Base-by-base conservation (phyloP, 1,284 basidiomycete genomes). In the Puccinia triticina region DNA sequence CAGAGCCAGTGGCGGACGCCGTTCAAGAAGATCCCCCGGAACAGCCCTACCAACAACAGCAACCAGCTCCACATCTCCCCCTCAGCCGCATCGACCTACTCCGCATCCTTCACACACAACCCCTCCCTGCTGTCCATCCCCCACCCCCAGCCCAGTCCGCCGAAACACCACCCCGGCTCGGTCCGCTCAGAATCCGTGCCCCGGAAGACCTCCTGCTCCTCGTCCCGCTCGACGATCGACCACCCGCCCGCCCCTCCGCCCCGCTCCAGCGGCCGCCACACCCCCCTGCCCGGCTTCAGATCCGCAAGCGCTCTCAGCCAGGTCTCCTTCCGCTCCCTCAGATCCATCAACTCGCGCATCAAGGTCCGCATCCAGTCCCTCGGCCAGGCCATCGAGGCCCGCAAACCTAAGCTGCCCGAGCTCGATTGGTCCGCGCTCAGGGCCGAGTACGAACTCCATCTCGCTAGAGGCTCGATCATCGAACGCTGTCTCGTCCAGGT, bases 401-500 rank as follows among this genome's bases (percentile, higher is more conserved):
- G 48, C 21, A 57, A 53, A 59, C 37, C 26, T 1, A 26, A 43
- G 55, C 21, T 14, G 0, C 37, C 37, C 32, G 55, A 61, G 7
- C 71, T 82, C n/a, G 69, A 59, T n/a, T 82, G 79, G 79, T 43
- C 79, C 29, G 23, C 48, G 0, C 48, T 82, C 21, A 46, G 79
- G 29, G 79, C 69, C 14, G 79, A 82, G 21, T 82, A 74, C 29
- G 79, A 74, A 32, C 61, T 75, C 34, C 29, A 74, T 32, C 61
- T 82, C 12, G 79, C 79, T 21, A 72, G 79, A 50, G 59, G 72
- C n/a, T 74, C 79, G 14, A 74, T 82, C 29, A 82, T 82, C 55
- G 79, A 82, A 67, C 53, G 79, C 10, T 82, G 79, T 67, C 46
- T 82, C 11, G 72, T 82, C 16, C 67, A 82, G 37, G 79, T 82